Conservation (phyloP, 1,284 basidiomycete genomes). For the Singerocomus inundabilis region DNA sequence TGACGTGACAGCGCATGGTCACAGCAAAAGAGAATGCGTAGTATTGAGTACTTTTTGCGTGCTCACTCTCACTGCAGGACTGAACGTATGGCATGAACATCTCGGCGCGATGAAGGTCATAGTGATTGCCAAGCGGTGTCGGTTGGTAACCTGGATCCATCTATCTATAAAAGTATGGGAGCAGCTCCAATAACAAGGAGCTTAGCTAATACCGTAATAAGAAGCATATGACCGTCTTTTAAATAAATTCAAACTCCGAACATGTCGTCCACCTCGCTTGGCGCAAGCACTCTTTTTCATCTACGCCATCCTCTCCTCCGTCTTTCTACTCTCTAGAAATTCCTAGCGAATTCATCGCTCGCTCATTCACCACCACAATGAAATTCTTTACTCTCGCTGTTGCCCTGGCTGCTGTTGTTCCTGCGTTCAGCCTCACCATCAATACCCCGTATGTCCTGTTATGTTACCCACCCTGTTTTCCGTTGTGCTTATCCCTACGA, state of each 20-base stretch:
- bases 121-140: too few relatives aligned
- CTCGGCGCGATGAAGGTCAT: too few relatives aligned
- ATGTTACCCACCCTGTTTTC: slow-evolving; percentile 4
- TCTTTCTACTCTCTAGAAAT: neutral
- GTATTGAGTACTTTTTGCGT: too few relatives aligned
- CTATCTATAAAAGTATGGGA: too few relatives aligned
- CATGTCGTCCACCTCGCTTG: slow-evolving; percentile 7
- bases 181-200: too few relatives aligned
- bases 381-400: slow-evolving; percentile 46
- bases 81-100: neutral
- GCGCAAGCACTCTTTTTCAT: neutral
- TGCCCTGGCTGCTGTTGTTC: slow-evolving; percentile 46
- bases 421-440: slow-evolving; percentile 53
- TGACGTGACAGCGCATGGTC: slow-evolving; percentile 38
- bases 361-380: slow-evolving; percentile 42
- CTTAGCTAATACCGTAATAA: too few relatives aligned
- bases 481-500: neutral
- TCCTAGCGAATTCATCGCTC: slow-evolving; percentile 17
- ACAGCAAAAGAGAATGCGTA: too few relatives aligned
- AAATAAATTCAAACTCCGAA: slow-evolving; percentile 32
- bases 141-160: too few relatives aligned
- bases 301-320: slow-evolving; percentile 3
- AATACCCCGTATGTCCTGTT: slow-evolving; percentile 63
- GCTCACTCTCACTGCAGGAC: too few relatives aligned
- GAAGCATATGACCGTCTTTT: too few relatives aligned